A percentile compares a stretch with the other conserved stretches of the same genome.
These are phyloP conservation scores for Erysimum cheiranthoides DNA, from an alignment of 345 rosid genomes.

Conservation along the genomic window DNA sequence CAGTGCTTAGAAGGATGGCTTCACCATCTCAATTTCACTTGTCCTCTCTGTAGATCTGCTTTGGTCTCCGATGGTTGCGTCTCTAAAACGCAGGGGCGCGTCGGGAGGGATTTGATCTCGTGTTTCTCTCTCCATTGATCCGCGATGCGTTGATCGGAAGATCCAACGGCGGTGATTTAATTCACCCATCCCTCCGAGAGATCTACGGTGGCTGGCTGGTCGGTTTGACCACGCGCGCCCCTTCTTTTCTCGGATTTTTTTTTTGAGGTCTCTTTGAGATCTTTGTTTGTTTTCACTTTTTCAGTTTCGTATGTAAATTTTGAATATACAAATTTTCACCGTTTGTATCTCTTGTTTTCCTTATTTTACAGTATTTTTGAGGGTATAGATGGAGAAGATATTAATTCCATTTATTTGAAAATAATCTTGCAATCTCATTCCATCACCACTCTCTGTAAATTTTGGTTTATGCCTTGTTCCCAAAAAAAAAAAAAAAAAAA, in stretches of 20 bases:
- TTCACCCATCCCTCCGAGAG: constrained; percentile 6
- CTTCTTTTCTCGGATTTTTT: constrained; percentile 15
- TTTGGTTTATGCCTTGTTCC: neutral
- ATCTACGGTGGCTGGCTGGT: constrained; percentile 41
- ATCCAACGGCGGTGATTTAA: constrained; percentile 24
- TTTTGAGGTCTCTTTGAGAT: constrained; percentile 28
- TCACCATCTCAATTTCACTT: constrained; percentile 64
- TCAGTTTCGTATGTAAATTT: constrained; percentile 19
- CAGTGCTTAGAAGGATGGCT: constrained; percentile 88
- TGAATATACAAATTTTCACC: constrained; percentile 33
- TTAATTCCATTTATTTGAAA: neutral
- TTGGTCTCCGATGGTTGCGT: constrained; percentile 57
- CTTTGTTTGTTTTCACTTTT: neutral
- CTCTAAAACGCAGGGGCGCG: constrained; percentile 54
- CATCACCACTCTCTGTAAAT: neutral
- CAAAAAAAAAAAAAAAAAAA: too few relatives aligned
- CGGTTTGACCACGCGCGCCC: constrained; percentile 40
- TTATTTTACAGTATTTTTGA: too few relatives aligned
- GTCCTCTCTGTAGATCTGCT: constrained; percentile 77
- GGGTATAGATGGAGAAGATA: neutral
- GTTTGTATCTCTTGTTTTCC: neutral
- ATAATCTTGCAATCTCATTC: neutral
- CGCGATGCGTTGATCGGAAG: too few relatives aligned
- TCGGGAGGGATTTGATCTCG: constrained; percentile 54
- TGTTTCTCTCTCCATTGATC: constrained; percentile 51